These are phyloP conservation scores for Brassica napus DNA, from an alignment of 345 rosid species.

Conservation along the genomic window DNA sequence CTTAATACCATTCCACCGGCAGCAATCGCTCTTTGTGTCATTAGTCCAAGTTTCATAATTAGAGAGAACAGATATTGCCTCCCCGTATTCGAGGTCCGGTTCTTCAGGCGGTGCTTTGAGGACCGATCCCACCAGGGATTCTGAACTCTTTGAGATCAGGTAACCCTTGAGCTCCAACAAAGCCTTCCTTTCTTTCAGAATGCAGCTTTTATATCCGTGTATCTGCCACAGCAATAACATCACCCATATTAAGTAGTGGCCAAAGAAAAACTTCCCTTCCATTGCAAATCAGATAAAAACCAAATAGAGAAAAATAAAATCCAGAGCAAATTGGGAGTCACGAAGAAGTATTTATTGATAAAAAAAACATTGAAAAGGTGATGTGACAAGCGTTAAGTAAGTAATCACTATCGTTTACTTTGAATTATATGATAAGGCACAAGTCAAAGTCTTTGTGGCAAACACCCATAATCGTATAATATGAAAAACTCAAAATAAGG, in stretches of 20 bases:
- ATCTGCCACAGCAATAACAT: neutral
- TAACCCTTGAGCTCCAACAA: neutral
- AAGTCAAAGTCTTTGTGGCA: neutral
- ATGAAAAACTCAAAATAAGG: neutral
- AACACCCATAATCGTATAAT: neutral
- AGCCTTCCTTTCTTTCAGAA: neutral
- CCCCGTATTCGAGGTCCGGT: neutral
- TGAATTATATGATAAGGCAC: neutral
- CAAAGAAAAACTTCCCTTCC: neutral
- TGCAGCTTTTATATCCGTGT: neutral
- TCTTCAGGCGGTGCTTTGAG: neutral
- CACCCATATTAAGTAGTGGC: neutral
- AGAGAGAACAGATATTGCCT: neutral
- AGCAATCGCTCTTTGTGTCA: conserved; percentile 15
- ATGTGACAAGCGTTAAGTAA: neutral
- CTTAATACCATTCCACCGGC: neutral
- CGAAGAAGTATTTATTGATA: neutral
- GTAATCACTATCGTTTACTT: neutral
- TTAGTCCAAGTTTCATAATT: neutral
- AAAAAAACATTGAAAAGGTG: neutral
- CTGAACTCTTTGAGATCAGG: neutral
- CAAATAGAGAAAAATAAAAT: neutral
- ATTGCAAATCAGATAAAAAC: neutral
- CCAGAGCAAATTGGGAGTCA: neutral
- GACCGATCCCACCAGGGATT: neutral